Evolutionary conservation across 805 yeast genomes (phyloP), one percentile per base, ranked within the genome.

Genomic region (Kluyveromyces wickerhamii): DNA sequence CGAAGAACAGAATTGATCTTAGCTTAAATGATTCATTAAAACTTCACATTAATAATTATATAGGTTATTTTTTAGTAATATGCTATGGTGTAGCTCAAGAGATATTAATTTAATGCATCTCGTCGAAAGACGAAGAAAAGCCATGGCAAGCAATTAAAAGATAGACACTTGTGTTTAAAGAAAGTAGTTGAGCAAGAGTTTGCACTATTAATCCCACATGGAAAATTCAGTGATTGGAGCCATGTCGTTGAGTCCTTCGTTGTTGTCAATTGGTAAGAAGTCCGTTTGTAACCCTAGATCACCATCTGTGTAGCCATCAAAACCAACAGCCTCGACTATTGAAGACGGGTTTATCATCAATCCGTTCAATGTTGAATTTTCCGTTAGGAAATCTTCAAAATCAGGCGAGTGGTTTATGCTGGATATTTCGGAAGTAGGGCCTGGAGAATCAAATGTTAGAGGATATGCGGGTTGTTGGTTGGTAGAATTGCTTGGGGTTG

Each of bases 301-400:
- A 13, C 22, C 28, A 9, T 33, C 24, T 17, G 42, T 43, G 20
- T 44, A 44, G 23, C 40, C 40, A 12, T 44, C 52, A 30, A 51
- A 44, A 9, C 55, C 57, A 16, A 49, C 57, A 10, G 59, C 60
- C 32, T 54, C 60, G 18, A 51, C 51, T 9, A 55, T 43, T 32
- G 49, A 49, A 1, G 57, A 47, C 15, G 59, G 54, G 29, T 55
- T 54, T 10, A 52, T 50, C 45, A 53, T 46, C 14, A 55, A 40
- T 13, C 57, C 60, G 31, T 50, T 52, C 16, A 55, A 47, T 23
- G 51, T 49, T 10, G 59, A 44, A 22, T 49, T 52, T 29, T 54
- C 57, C 37, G 47, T 45, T 39, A 56, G 45, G 36, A 57, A 57
- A 36, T 57, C 62, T 29, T 57, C 61, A 27, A 55, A 56, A 22